These are phyloP conservation scores for Cladosporium phlei DNA, from an alignment of 2,329 filamentous ascomycete species.

Conservation along the genomic window DNA sequence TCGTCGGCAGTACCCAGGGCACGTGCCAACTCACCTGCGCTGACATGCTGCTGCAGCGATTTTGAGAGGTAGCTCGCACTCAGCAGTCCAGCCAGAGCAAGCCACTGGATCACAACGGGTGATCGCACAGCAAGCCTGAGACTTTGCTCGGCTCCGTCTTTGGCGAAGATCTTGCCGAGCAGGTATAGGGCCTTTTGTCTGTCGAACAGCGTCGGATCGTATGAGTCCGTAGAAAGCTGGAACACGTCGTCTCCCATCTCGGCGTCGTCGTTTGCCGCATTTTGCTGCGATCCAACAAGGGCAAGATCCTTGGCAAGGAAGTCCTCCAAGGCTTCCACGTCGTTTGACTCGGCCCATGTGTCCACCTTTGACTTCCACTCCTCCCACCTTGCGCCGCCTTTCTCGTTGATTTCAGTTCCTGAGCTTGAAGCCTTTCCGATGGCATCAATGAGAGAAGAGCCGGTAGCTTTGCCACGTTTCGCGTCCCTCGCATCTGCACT, in stretches of 20 bases:
- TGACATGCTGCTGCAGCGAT: slow-evolving; percentile 26
- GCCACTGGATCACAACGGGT: slow-evolving; percentile 53
- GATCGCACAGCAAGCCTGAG: slow-evolving; percentile 27
- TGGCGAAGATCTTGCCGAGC: slow-evolving; percentile 45
- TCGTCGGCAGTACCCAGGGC: slow-evolving; percentile 8
- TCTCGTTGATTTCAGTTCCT: background rate
- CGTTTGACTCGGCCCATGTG: slow-evolving; percentile 18
- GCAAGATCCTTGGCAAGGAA: slow-evolving; percentile 27
- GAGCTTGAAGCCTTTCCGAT: slow-evolving; percentile 55
- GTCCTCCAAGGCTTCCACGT: slow-evolving; percentile 25
- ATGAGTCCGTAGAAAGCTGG: slow-evolving; percentile 38
- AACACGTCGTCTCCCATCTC: slow-evolving; percentile 29
- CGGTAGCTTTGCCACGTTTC: slow-evolving; percentile 32
- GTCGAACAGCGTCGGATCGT: slow-evolving; percentile 49
- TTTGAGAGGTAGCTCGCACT: slow-evolving; percentile 42
- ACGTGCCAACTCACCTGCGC: slow-evolving; percentile 5
- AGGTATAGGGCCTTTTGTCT: slow-evolving; percentile 59
- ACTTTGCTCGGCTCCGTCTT: background rate
- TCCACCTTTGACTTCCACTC: slow-evolving; percentile 28
- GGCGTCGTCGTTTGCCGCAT: slow-evolving; percentile 1
- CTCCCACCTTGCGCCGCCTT: slow-evolving; percentile 16
- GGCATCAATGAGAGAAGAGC: slow-evolving; percentile 52
- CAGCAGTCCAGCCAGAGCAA: slow-evolving; percentile 53
- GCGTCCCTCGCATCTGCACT: slow-evolving; percentile 27
- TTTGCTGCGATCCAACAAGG: slow-evolving; percentile 7